Evolutionary conservation across 1,284 basidiomycete species (phyloP).

Genomic region (Ustilago shanxiensis): DNA sequence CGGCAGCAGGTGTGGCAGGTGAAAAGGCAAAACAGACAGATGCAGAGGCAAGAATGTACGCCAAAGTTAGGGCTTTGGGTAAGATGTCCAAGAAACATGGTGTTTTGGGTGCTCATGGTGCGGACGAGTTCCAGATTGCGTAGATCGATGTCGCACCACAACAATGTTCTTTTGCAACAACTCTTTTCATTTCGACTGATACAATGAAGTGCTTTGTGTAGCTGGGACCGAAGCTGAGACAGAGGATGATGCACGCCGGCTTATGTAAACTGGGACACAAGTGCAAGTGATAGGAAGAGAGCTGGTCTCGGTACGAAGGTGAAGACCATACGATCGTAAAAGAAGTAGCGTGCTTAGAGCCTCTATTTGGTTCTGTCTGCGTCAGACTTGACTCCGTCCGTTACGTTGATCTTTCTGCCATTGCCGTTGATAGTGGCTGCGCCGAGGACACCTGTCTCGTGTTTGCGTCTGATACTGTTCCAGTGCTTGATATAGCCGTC

Average conservation of each 20-base stretch:
- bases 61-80: constrained; percentile 86
- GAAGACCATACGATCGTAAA: too few species aligned
- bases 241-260: neutral
- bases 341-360: too few species aligned
- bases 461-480: constrained; percentile 1
- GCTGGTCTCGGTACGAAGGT: too few species aligned
- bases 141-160: constrained; percentile 1
- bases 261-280: too few species aligned
- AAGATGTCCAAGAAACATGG: constrained; percentile 83
- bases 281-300: too few species aligned
- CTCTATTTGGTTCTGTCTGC: neutral
- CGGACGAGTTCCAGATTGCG: constrained; percentile 69
- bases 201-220: neutral
- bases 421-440: neutral
- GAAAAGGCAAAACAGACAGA: constrained; percentile 71
- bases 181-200: neutral
- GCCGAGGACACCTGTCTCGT: neutral
- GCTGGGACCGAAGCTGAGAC: neutral
- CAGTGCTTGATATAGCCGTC: constrained; percentile 2
- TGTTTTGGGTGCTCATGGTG: constrained; percentile 80
- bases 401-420: constrained; percentile 1
- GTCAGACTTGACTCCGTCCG: neutral
- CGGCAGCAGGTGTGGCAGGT: constrained; percentile 9
- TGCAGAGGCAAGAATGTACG: constrained; percentile 87
- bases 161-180: neutral